Base-by-base conservation (phyloP, 2,329 filamentous ascomycete species). In the Helotiales sp. region DNA sequence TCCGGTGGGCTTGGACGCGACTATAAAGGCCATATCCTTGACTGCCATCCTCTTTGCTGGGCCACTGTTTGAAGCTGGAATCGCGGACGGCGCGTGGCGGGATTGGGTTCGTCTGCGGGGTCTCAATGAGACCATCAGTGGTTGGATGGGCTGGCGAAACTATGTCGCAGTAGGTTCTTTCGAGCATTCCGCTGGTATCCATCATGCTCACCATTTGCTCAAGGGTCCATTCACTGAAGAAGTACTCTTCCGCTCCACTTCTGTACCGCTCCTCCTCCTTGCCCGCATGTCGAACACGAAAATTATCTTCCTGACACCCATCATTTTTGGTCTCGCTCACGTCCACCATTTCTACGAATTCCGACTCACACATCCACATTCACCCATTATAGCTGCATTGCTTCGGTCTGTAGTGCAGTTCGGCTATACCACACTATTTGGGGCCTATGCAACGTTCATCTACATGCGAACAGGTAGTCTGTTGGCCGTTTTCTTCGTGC, bases 311-410 rank as follows among this genome's bases (percentile, higher is more conserved):
- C 76, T 91, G 10, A 90, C 91, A 1, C 93, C 93, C 6, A 77
- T 97, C 10, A 88, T 96, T 72, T 98, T 98, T 71, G 93, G 93
- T 52, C 85, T 96, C 44, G 93, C 95, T 7, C 95, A 99, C 75
- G 75, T 96, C 48, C 93, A 99, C 75, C 95, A 99, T 75, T 91
- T 96, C 72, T 96, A 96, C 77, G 95, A 98, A 75, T 96, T 96
- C 74, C 83, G 89, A 56, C 79, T 96, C 57, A 90, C 89, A 1
- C 85, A 96, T 67, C 90, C 91, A 8, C 79, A 84, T 61, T 85
- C 88, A 1, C 83, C 90, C 0, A 69, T 87, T 12, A 63, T 80
- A 1, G 79, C 83, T 1, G 85, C 88, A 6, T 69, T 95, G 5
- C 70, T 89, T 27, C 86, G 91, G 50, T 91, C 91, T 2, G 64